These are phyloP conservation scores for Pseudohyphozyma bogoriensis DNA, from an alignment of 768 basidiomycete genomes.

Conservation along the genomic window DNA sequence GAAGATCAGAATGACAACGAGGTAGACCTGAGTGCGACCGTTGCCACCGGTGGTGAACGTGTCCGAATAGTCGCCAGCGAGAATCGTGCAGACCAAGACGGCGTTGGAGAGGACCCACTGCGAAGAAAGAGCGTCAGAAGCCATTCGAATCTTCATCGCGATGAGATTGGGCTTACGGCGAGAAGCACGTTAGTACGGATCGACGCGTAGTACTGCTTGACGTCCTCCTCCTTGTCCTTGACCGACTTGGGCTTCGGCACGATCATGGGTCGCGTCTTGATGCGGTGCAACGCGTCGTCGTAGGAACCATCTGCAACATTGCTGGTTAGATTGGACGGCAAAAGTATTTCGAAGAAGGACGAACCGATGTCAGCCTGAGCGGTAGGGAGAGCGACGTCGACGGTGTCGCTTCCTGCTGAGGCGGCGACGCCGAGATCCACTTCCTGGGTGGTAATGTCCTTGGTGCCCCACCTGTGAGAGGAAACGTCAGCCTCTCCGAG, in stretches of 20 bases:
- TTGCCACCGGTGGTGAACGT: constrained; percentile 51
- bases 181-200: constrained; percentile 50
- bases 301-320: constrained; percentile 59
- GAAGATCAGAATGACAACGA: constrained; percentile 69
- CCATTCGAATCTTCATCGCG: too few species aligned
- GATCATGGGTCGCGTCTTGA: constrained; percentile 33
- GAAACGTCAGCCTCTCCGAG: not conserved
- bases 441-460: constrained; percentile 23
- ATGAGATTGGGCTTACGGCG: constrained; percentile 38
- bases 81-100: constrained; percentile 56
- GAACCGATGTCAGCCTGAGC: constrained; percentile 32
- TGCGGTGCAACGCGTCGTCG: constrained; percentile 68
- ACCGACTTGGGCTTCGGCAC: constrained; percentile 33
- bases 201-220: constrained; percentile 58
- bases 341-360: not conserved
- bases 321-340: too few species aligned
- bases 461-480: constrained; percentile 31
- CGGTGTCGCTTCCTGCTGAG: constrained; percentile 25
- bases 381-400: constrained; percentile 31
- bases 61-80: constrained; percentile 51
- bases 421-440: constrained; percentile 32
- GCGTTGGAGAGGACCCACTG: constrained; percentile 43
- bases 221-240: constrained; percentile 32
- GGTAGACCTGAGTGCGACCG: constrained; percentile 53
- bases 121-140: not conserved